A percentile compares a stretch with the other conserved stretches of the same genome.
Evolutionary conservation across 1,284 basidiomycete genomes (phyloP).

Genomic region (Sphaerobolus stellatus): DNA sequence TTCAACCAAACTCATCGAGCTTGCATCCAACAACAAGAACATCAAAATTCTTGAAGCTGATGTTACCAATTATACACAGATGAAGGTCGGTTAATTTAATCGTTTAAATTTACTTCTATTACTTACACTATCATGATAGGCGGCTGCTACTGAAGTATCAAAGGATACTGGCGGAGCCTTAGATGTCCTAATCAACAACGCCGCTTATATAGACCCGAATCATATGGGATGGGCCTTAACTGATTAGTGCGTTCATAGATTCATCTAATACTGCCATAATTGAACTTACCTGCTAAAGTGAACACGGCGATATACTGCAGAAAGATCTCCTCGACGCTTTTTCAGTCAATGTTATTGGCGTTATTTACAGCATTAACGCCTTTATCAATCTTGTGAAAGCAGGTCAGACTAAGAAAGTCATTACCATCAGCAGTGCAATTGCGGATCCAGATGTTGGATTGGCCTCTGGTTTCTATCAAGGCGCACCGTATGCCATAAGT

Average conservation of each 20-base stretch:
- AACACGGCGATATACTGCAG: not conserved
- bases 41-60: not conserved
- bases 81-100: not conserved
- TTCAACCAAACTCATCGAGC: not conserved
- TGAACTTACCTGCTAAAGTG: too few relatives aligned
- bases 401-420: slow-evolving; percentile 38
- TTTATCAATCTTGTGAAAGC: slow-evolving; percentile 40
- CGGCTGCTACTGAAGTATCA: slow-evolving; percentile 21
- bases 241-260: slow-evolving; percentile 17
- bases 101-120: not conserved
- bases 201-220: slow-evolving; percentile 22
- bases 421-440: slow-evolving; percentile 33
- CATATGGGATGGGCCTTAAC: slow-evolving; percentile 14
- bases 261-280: not conserved
- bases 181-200: slow-evolving; percentile 39
- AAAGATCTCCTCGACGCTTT: slow-evolving; percentile 13
- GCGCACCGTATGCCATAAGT: slow-evolving; percentile 34
- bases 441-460: slow-evolving; percentile 31
- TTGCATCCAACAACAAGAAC: slow-evolving; percentile 14
- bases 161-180: slow-evolving; percentile 30
- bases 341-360: slow-evolving; percentile 38
- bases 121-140: slow-evolving; percentile 1
- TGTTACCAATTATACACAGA: not conserved
- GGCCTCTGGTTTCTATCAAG: slow-evolving; percentile 8
- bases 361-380: slow-evolving; percentile 36